Evolutionary conservation across 108 stramenopile genomes (phyloP).

Genomic region (Skeletonema potamos): DNA sequence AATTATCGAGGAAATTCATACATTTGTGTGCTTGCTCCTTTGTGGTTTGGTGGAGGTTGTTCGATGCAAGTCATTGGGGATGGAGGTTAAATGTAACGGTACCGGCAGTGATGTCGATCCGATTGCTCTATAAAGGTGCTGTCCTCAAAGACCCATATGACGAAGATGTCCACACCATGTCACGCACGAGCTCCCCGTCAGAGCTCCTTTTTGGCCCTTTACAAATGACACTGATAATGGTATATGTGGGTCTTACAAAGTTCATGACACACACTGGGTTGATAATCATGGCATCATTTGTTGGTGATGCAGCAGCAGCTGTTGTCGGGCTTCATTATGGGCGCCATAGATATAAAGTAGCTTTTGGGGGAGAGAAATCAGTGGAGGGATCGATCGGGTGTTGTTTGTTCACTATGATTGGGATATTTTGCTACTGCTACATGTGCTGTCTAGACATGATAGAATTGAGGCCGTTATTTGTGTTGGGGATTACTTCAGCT

Average conservation of each 20-base stretch:
- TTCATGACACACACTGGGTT: constrained; percentile 56
- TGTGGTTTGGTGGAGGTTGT: constrained; percentile 71
- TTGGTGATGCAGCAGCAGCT: constrained; percentile 71
- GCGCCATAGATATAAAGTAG: constrained; percentile 59
- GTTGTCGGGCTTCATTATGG: constrained; percentile 62
- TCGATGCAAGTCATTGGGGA: constrained; percentile 60
- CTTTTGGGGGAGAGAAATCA: constrained; percentile 60
- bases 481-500: constrained; percentile 61
- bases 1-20: constrained; percentile 52
- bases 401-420: constrained; percentile 64
- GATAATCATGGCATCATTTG: constrained; percentile 56
- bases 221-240: constrained; percentile 60
- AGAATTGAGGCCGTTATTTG: constrained; percentile 46
- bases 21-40: constrained; percentile 53
- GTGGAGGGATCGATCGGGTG: constrained; percentile 78
- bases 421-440: constrained; percentile 56
- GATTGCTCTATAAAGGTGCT: constrained; percentile 73
- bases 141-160: constrained; percentile 69
- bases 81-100: constrained; percentile 73
- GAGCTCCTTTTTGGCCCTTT: constrained; percentile 75
- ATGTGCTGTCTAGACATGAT: constrained; percentile 50
- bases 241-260: constrained; percentile 55
- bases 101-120: constrained; percentile 50
- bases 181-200: constrained; percentile 61
- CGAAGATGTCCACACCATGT: constrained; percentile 63